Percentiles rank a stretch among this genome's conserved stretches.
phyloP scores from a whole-genome alignment of 2,329 filamentous ascomycete genomes.

The Ceratocystis papillata region DNA sequence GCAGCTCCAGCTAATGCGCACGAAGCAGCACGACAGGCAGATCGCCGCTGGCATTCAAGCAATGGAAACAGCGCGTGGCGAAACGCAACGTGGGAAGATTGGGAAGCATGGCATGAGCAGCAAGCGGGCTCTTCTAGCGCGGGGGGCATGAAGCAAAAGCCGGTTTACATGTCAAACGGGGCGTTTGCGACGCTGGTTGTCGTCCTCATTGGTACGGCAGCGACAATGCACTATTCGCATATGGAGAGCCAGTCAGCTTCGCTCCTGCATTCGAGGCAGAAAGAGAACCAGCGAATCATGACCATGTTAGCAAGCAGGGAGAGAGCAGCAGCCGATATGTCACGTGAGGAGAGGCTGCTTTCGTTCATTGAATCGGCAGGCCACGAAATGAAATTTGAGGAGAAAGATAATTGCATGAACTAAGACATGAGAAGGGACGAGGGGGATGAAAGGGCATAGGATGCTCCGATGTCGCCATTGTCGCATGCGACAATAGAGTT shows the following conservation, averaged over 20 bases:
- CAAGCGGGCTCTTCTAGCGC: constrained; percentile 22
- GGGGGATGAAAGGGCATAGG: not conserved
- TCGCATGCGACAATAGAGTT: not conserved
- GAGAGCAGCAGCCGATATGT: constrained; percentile 25
- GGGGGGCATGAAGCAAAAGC: constrained; percentile 36
- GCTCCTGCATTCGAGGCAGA: constrained; percentile 55
- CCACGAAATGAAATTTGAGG: constrained; percentile 54
- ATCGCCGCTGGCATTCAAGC: constrained; percentile 40
- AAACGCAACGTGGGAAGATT: constrained; percentile 98
- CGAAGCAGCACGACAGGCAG: constrained; percentile 33
- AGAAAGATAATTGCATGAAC: constrained; percentile 9
- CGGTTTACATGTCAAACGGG: constrained; percentile 63
- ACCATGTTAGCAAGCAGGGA: constrained; percentile 40
- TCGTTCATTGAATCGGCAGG: constrained; percentile 36
- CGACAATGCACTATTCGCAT: constrained; percentile 60
- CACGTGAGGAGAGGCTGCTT: constrained; percentile 26
- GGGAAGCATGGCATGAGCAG: constrained; percentile 64
- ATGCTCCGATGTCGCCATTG: not conserved
- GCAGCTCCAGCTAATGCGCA: constrained; percentile 40
- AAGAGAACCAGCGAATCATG: constrained; percentile 55
- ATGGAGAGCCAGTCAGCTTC: constrained; percentile 52
- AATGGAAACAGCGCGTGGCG: constrained; percentile 38
- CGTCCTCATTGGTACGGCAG: constrained; percentile 54
- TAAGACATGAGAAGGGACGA: not conserved
- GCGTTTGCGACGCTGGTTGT: constrained; percentile 64